Base-by-base conservation (phyloP, 1,139 yeast species). In the Candida pseudocylindracea region DNA sequence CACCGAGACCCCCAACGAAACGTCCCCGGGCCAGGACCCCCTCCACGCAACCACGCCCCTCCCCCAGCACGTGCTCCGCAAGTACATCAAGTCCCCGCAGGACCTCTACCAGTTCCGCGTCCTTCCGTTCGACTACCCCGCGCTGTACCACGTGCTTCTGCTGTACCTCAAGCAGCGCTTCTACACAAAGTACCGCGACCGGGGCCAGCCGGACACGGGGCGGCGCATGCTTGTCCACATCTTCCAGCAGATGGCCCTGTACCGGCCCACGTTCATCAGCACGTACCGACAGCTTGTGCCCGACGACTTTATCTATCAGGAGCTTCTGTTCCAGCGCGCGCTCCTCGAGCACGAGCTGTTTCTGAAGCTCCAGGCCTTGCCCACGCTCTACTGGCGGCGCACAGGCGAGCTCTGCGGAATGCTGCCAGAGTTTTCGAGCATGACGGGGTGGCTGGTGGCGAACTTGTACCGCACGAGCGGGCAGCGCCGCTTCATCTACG, bases 361-460 rank as follows among this genome's bases (percentile, higher is more conserved):
- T 20, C 65, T 71, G 28, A 67, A 73, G 24, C 46, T 65, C 39
- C 63, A 67, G 35, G 63, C 71, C 29, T 65, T 75, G 2, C 85
- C 85, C 2, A 70, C 81, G 4, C 68, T 74, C 9, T 72, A 74
- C 39, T 75, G 85, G 85, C 57, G 85, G 42, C 54, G 85, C 31
- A 72, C 85, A 0, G 83, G 85, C 7, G 85, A 75, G 45, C 68
- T 75, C 29, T 79, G 73, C 9, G 20, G 20, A 15, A 15, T 15
- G 20, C 20, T 15, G 20, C 20, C 20, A 6, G 20, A 15, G 20
- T 15, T 15, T 6, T 15, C 20, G 20, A 15, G 20, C 20, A 15
- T 15, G 20, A 15, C 20, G 6, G 20, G 20, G 20, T 15, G 20
- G 20, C 73, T 73, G 11, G 63, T 73, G 24, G 70, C 79, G 7